These are phyloP conservation scores for Chlorencoelia australis DNA, from an alignment of 2,329 filamentous ascomycete genomes.

Conservation along the genomic window DNA sequence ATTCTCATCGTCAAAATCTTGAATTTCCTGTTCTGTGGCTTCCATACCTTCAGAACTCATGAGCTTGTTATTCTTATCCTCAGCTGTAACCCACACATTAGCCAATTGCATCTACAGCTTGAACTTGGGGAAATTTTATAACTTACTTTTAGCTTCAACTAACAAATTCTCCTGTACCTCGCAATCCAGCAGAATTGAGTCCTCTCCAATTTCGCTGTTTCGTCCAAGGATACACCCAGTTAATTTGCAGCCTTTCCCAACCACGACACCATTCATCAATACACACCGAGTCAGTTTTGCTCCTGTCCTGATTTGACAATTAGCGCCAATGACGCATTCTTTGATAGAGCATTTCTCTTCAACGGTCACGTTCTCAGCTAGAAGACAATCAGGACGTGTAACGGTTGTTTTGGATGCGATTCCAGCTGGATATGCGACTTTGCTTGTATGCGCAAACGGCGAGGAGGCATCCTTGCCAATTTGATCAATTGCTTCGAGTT, in stretches of 20 bases:
- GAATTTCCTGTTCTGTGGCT: conserved; percentile 51
- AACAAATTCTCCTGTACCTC: conserved; percentile 87
- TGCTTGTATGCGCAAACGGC: conserved; percentile 67
- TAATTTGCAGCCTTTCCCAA: conserved; percentile 76
- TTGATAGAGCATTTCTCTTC: conserved; percentile 89
- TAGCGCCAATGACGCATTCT: conserved; percentile 77
- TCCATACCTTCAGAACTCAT: conserved; percentile 59
- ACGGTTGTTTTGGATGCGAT: conserved; percentile 75
- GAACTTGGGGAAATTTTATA: conserved; percentile 11
- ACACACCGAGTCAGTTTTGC: conserved; percentile 79
- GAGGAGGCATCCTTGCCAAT: conserved; percentile 47
- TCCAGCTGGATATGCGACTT: conserved; percentile 74
- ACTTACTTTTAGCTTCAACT: conserved; percentile 66
- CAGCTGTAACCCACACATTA: too few species aligned
- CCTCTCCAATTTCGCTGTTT: conserved; percentile 73
- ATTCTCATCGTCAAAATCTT: conserved; percentile 32
- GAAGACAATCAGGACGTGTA: conserved; percentile 68
- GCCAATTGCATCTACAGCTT: too few species aligned
- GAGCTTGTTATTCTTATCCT: conserved; percentile 57
- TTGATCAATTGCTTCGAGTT: conserved; percentile 63
- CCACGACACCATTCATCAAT: conserved; percentile 81
- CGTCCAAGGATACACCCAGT: conserved; percentile 81
- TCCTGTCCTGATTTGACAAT: conserved; percentile 78
- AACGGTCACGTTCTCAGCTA: conserved; percentile 81
- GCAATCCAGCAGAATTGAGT: conserved; percentile 72